phyloP scores from a whole-genome alignment of 1,139 yeast species.

The Diutina mesorugosa region DNA sequence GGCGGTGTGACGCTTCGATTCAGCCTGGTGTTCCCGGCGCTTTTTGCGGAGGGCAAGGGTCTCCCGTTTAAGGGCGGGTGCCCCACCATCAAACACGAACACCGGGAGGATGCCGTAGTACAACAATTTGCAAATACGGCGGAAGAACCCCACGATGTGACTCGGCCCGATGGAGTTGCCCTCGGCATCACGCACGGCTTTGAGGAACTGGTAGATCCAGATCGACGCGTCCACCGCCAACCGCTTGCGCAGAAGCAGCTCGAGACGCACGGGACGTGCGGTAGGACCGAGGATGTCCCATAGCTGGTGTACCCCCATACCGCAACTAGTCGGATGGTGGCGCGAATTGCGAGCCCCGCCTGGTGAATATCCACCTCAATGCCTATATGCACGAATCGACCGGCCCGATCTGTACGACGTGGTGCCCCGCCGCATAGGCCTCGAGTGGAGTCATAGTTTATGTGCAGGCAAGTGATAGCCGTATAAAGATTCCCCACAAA shows the following conservation, averaged over 20 bases:
- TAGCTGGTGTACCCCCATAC: slow-evolving; percentile 91
- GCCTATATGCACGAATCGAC: not conserved
- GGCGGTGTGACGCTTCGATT: slow-evolving; percentile 64
- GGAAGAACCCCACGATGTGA: slow-evolving; percentile 86
- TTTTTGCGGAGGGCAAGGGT: slow-evolving; percentile 64
- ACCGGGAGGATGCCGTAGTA: slow-evolving; percentile 87
- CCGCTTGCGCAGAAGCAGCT: slow-evolving; percentile 60
- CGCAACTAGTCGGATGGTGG: not conserved
- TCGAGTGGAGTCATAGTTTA: not conserved
- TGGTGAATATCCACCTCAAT: not conserved
- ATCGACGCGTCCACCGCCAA: slow-evolving; percentile 97
- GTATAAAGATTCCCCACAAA: not conserved
- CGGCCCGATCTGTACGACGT: not conserved
- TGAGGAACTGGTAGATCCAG: slow-evolving; percentile 94
- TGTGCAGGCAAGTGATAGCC: not conserved
- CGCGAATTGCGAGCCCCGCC: not conserved
- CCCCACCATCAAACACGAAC: slow-evolving; percentile 97
- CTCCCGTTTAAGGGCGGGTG: slow-evolving; percentile 69
- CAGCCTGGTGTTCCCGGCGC: slow-evolving; percentile 62
- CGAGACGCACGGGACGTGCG: slow-evolving; percentile 82
- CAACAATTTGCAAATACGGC: slow-evolving; percentile 82
- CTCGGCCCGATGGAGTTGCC: slow-evolving; percentile 73
- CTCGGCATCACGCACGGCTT: slow-evolving; percentile 81
- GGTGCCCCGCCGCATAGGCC: not conserved
- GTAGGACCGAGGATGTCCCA: slow-evolving; percentile 92